These are phyloP conservation scores for Zygosaccharomyces pseudorouxii DNA, from an alignment of 805 yeast genomes.

Conservation along the genomic window DNA sequence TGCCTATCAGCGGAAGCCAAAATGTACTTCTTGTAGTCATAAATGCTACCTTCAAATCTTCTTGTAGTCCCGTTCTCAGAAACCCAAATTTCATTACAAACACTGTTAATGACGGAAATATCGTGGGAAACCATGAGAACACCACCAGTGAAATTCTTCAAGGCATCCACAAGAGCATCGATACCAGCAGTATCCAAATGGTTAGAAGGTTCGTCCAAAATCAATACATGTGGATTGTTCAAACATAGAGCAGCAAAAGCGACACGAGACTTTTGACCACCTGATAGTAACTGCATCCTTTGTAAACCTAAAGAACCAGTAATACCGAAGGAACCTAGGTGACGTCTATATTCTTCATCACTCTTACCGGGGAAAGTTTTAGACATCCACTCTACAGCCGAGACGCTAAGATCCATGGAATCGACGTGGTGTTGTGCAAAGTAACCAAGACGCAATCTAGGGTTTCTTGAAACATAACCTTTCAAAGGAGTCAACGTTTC, in stretches of 20 bases:
- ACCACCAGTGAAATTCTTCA: constrained; percentile 88
- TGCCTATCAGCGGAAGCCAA: constrained; percentile 68
- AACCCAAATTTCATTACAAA: constrained; percentile 94
- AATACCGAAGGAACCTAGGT: constrained; percentile 94
- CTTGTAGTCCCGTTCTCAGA: constrained; percentile 80
- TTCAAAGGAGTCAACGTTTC: constrained; percentile 66
- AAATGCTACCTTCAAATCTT: constrained; percentile 75
- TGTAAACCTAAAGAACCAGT: constrained; percentile 92
- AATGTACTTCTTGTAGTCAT: constrained; percentile 86
- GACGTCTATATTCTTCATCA: constrained; percentile 95
- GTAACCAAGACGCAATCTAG: constrained; percentile 87
- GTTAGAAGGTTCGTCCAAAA: constrained; percentile 96
- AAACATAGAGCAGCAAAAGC: constrained; percentile 95
- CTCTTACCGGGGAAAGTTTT: constrained; percentile 84
- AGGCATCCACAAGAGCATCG: constrained; percentile 90
- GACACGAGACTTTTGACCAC: constrained; percentile 98
- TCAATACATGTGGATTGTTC: constrained; percentile 82
- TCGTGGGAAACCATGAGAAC: constrained; percentile 97
- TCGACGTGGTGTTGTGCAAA: constrained; percentile 99
- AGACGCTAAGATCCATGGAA: constrained; percentile 80
- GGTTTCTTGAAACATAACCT: constrained; percentile 78
- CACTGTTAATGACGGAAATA: constrained; percentile 81
- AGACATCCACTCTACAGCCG: constrained; percentile 95
- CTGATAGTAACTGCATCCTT: constrained; percentile 83
- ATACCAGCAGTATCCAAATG: constrained; percentile 97